A percentile compares a stretch with the other conserved stretches of the same genome.
Evolutionary conservation across 768 basidiomycete genomes (phyloP).

Genomic region (Chalciporus sphaerocephalus): DNA sequence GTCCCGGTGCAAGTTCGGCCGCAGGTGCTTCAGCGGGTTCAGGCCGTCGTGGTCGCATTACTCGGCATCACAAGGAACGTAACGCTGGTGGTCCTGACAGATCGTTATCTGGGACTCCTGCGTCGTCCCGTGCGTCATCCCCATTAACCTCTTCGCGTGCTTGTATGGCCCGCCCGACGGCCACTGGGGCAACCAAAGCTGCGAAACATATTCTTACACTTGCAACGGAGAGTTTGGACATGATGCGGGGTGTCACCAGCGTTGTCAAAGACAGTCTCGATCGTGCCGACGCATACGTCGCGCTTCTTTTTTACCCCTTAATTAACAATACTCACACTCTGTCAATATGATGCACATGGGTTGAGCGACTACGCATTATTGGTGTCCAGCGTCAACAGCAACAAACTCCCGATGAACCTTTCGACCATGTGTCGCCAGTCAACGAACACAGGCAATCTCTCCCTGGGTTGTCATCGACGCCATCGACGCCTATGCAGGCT

Average conservation of each 20-base stretch:
- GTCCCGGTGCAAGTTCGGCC: constrained; percentile 34
- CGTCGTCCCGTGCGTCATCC: constrained; percentile 34
- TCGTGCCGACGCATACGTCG: constrained; percentile 73
- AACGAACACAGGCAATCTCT: constrained; percentile 16
- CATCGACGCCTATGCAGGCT: constrained; percentile 29
- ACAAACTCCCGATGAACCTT: constrained; percentile 18
- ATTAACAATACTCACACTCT: constrained; percentile 6
- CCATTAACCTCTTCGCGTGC: constrained; percentile 26
- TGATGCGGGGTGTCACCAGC: constrained; percentile 84
- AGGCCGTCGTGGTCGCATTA: constrained; percentile 12
- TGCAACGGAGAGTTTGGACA: constrained; percentile 88
- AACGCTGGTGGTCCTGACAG: constrained; percentile 34
- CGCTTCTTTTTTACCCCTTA: not conserved
- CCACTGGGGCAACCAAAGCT: constrained; percentile 61
- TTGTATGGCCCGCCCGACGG: constrained; percentile 31
- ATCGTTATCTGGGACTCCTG: constrained; percentile 29
- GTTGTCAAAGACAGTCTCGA: constrained; percentile 87
- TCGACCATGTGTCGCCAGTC: constrained; percentile 8
- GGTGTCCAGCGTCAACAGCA: constrained; percentile 61
- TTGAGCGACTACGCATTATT: constrained; percentile 72
- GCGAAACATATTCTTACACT: constrained; percentile 79
- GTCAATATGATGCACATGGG: constrained; percentile 52
- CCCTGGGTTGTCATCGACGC: constrained; percentile 28
- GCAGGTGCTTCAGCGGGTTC: constrained; percentile 31
- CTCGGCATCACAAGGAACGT: constrained; percentile 36